Conservation (phyloP, 257 asterid species). For the Solanum gandarillasii region DNA sequence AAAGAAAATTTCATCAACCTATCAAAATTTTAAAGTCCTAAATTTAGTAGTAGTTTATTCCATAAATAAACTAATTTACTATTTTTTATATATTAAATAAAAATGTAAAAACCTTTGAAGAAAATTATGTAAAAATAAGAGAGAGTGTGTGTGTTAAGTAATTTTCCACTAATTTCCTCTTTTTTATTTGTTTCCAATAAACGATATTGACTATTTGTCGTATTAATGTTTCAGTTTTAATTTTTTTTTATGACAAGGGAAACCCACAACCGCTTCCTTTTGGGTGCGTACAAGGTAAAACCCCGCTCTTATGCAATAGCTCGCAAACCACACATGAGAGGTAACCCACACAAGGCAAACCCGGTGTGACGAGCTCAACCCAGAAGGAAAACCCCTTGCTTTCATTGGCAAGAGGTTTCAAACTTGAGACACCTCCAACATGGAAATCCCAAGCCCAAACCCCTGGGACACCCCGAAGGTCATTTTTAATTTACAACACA, state of each 20-base stretch:
- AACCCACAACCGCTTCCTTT: neutral
- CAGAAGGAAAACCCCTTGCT: neutral
- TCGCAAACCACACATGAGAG: neutral
- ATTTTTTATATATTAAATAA: too few relatives aligned
- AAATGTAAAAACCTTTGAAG: neutral
- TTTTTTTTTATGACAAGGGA: neutral
- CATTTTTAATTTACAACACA: neutral
- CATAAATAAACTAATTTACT: neutral
- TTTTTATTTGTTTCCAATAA: neutral
- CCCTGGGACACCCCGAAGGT: neutral
- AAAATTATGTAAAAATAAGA: neutral
- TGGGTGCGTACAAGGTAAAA: neutral
- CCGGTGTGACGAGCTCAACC: neutral
- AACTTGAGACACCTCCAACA: neutral
- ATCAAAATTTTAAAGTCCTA: neutral
- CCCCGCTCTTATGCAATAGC: neutral
- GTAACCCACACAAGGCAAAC: neutral
- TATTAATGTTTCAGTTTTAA: neutral
- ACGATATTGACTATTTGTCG: neutral
- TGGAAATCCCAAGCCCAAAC: neutral
- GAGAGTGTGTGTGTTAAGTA: neutral
- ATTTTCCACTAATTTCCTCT: neutral
- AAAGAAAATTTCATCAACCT: neutral
- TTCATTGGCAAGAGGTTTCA: neutral
- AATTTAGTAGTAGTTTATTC: neutral